Evolutionary conservation across 352 stramenopile genomes (phyloP).

Genomic region (Phytophthora quininea): DNA sequence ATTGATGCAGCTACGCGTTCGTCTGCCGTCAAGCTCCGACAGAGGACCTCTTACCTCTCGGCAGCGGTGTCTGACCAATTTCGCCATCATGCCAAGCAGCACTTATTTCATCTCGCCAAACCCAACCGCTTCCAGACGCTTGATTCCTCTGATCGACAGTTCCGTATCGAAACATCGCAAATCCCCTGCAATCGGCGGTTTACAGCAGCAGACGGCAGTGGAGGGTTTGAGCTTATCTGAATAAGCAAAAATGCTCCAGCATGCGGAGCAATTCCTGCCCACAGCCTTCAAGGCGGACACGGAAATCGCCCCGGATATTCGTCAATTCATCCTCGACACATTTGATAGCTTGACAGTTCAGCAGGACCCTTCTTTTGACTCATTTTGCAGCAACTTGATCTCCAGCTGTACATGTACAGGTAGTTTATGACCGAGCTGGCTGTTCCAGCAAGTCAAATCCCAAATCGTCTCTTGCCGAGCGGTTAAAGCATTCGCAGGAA

Average conservation of each 20-base stretch:
- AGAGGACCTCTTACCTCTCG: too few species aligned
- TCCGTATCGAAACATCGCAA: slow-evolving; percentile 19
- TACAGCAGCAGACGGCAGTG: neutral
- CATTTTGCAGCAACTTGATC: too few species aligned
- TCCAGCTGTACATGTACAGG: too few species aligned
- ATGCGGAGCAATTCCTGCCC: slow-evolving; percentile 19
- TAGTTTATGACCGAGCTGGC: too few species aligned
- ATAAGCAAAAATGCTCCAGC: neutral
- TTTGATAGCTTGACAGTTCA: slow-evolving; percentile 6
- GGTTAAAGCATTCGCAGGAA: neutral
- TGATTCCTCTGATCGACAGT: slow-evolving; percentile 1
- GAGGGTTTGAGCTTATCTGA: too few species aligned
- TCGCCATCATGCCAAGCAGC: too few species aligned
- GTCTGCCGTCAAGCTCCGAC: too few species aligned
- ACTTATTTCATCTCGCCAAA: neutral
- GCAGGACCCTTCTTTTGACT: neutral
- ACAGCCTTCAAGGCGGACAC: slow-evolving; percentile 5
- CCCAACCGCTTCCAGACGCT: slow-evolving; percentile 11
- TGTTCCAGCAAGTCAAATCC: neutral
- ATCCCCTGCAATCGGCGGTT: slow-evolving; percentile 8
- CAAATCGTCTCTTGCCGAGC: neutral
- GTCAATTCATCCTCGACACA: slow-evolving; percentile 13
- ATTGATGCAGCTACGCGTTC: too few species aligned
- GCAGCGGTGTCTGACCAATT: too few species aligned
- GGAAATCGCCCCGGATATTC: slow-evolving; percentile 5